phyloP scores from a whole-genome alignment of 2,329 filamentous ascomycete species.

The Botrytis fabae region DNA sequence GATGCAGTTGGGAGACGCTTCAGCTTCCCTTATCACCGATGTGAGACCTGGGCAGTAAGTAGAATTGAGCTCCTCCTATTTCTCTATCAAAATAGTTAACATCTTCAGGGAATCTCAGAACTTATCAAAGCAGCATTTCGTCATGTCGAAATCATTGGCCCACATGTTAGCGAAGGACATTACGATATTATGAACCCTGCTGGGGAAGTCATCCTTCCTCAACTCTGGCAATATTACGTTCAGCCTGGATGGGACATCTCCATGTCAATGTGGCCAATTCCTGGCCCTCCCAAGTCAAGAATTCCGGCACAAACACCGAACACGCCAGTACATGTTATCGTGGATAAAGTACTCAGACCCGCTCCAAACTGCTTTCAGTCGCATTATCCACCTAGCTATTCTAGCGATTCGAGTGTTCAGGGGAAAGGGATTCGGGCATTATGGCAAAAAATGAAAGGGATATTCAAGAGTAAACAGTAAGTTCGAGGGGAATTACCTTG shows the following conservation, averaged over 20 bases:
- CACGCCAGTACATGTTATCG: slow-evolving; percentile 8
- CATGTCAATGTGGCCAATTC: slow-evolving; percentile 67
- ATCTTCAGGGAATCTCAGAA: slow-evolving; percentile 77
- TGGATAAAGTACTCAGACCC: slow-evolving; percentile 6
- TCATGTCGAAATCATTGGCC: slow-evolving; percentile 74
- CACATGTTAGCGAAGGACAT: slow-evolving; percentile 73
- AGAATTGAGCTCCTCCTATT: background rate
- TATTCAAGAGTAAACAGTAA: slow-evolving; percentile 7
- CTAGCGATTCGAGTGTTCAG: background rate
- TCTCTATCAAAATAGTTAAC: slow-evolving; percentile 33
- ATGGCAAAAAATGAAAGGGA: slow-evolving; percentile 4
- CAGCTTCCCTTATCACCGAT: slow-evolving; percentile 85
- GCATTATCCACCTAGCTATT: background rate
- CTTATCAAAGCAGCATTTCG: slow-evolving; percentile 82
- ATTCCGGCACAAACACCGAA: slow-evolving; percentile 56
- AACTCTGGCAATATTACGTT: slow-evolving; percentile 78
- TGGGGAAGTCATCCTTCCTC: slow-evolving; percentile 78
- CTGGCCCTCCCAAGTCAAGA: slow-evolving; percentile 62
- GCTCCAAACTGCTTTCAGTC: background rate
- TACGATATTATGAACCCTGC: slow-evolving; percentile 79
- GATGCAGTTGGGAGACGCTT: slow-evolving; percentile 90
- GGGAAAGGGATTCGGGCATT: background rate
- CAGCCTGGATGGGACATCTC: slow-evolving; percentile 73
- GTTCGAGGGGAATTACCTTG: background rate
- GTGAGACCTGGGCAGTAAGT: slow-evolving; percentile 78